Base-by-base conservation (phyloP, 164 flowering plant genomes). In the Vitis cinerea region DNA sequence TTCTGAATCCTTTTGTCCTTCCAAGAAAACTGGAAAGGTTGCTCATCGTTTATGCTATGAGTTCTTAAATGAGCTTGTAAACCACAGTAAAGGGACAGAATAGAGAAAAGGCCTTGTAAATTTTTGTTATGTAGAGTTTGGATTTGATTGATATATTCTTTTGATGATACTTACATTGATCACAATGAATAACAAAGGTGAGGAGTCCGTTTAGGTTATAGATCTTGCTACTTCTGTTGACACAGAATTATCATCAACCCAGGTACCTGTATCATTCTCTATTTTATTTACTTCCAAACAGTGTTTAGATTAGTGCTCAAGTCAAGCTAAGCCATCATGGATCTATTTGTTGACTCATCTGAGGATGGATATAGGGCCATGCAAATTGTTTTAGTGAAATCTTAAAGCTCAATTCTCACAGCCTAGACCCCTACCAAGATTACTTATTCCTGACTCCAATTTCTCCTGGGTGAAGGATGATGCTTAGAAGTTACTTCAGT, bases 41-140 rank as follows among this genome's bases (percentile, higher is more conserved):
- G 48, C 31, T 61, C 17, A n/a, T 47, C 19, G 0, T 4, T 19
- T 14, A 60, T 48, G 47, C 27, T n/a, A 23, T 11, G 14, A 5
- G 55, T 14, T 62, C 29, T 63, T 63, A 17, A 19, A 37, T 56
- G 15, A 16, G 11, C 53, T 49, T 54, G 56, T 54, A 51, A 63
- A 72, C 75, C 62, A 61, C 70, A 60, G 66, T 8, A 55, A 4
- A 55, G 19, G 59, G 12, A 27, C 9, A 60, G 70, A 61, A 61
- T 31, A 54, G 19, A 4, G 7, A 13, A 60, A 66, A 12, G 15
- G 44, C 57, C 37, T 1, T 68, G 71, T 65, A 73, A 52, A 67
- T 71, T 61, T 63, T 52, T 11, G 15, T 27, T 66, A 19, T 59
- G 61, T 59, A 65, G 27, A 59, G 61, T 53, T 70, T 66, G 27